Percentiles rank a stretch among this genome's conserved stretches.
phyloP scores from a whole-genome alignment of 75 land plant species.

The Pseudotsuga menziesii region DNA sequence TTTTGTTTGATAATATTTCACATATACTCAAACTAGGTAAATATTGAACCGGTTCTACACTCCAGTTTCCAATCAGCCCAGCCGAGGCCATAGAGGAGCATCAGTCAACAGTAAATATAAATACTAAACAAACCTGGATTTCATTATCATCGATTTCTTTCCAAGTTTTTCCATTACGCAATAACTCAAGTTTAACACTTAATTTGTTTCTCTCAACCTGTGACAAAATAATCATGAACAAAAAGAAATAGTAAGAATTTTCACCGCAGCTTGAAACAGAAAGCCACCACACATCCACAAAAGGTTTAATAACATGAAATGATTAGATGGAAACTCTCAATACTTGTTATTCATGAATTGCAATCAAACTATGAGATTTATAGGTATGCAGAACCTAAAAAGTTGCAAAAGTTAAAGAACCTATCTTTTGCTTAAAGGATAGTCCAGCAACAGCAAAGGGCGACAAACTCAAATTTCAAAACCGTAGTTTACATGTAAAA shows the following conservation, averaged over 20 bases:
- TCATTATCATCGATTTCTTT: slow-evolving; percentile 32
- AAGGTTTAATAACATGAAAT: not conserved
- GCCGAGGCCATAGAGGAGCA: not conserved
- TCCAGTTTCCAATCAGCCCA: not conserved
- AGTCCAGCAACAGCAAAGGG: not conserved
- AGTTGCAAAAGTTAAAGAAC: not conserved
- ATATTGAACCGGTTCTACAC: not conserved
- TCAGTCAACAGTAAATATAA: not conserved
- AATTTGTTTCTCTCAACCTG: slow-evolving; percentile 45
- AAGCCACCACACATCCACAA: not conserved
- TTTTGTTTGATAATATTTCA: not conserved
- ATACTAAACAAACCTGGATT: slow-evolving; percentile 20
- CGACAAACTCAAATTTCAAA: not conserved
- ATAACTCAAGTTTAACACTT: slow-evolving; percentile 32
- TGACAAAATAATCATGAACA: slow-evolving; percentile 8
- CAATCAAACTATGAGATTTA: not conserved
- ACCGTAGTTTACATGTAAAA: not conserved
- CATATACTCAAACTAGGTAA: not conserved
- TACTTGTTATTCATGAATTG: not conserved
- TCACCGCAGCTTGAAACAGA: not conserved
- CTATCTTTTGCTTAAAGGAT: not conserved
- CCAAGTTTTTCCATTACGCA: slow-evolving; percentile 29
- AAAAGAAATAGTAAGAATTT: not conserved
- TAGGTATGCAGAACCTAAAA: not conserved
- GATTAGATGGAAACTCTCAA: not conserved